Percentiles rank a stretch among this genome's conserved stretches.
These are phyloP conservation scores for Neurospora sp. DNA, from an alignment of 495 filamentous ascomycete genomes.

Conservation along the genomic window DNA sequence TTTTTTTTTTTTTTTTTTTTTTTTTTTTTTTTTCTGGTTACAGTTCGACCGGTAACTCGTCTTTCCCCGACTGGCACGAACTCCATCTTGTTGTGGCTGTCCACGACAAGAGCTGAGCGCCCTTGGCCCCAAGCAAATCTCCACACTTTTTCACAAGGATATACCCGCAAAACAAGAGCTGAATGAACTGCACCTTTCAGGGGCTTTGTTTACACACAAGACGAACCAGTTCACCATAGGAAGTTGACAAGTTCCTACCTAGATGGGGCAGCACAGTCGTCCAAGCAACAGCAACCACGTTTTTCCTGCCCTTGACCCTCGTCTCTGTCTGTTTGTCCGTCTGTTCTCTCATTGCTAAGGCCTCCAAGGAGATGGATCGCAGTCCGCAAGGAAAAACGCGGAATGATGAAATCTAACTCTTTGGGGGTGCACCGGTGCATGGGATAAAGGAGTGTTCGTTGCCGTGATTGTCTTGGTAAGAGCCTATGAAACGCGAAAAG, in stretches of 20 bases:
- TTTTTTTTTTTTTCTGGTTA: not conserved
- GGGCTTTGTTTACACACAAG: not conserved
- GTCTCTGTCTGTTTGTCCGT: not conserved
- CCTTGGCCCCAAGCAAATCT: not conserved
- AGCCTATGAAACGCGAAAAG: not conserved
- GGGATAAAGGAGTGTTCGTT: not conserved
- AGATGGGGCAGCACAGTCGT: not conserved
- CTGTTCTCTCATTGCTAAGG: not conserved
- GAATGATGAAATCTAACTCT: not conserved
- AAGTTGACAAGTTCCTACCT: not conserved
- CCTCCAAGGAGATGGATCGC: not conserved
- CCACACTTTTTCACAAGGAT: not conserved
- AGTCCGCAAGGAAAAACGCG: not conserved
- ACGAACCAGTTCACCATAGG: not conserved
- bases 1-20: too few species aligned
- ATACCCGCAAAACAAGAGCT: not conserved
- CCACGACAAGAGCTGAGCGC: not conserved
- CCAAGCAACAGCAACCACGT: not conserved
- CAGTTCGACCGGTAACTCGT: too few species aligned
- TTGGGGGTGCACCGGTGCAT: not conserved
- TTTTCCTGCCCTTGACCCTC: not conserved
- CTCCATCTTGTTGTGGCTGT: not conserved
- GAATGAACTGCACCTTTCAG: not conserved
- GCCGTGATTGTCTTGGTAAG: not conserved
- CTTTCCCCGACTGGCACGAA: not conserved